phyloP scores from a whole-genome alignment of 106 monocot species.

The Ottelia alismoides region DNA sequence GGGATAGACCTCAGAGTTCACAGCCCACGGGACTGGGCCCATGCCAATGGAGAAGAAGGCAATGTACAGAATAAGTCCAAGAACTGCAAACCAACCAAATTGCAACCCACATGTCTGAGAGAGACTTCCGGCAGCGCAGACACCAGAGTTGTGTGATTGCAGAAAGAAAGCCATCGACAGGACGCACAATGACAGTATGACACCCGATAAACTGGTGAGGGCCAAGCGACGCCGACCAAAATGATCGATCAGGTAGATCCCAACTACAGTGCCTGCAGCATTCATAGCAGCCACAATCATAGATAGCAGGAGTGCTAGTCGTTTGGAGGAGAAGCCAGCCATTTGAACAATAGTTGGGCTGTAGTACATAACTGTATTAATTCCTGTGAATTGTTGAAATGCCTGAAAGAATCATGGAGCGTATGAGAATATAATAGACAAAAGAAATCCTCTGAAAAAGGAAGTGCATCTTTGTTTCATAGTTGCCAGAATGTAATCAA shows the following conservation, averaged over 20 bases:
- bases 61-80: slow-evolving; percentile 81
- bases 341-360: slow-evolving; percentile 98
- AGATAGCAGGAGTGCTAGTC: slow-evolving; percentile 70
- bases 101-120: slow-evolving; percentile 13
- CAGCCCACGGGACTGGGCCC: slow-evolving; percentile 98
- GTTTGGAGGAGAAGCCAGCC: slow-evolving; percentile 97
- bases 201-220: slow-evolving; percentile 55
- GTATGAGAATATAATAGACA: too few species aligned
- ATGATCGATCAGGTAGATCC: slow-evolving; percentile 77
- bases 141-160: slow-evolving; percentile 18
- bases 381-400: slow-evolving; percentile 96
- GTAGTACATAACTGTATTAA: slow-evolving; percentile 99
- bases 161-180: slow-evolving; percentile 58
- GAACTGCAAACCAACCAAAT: slow-evolving; percentile 56
- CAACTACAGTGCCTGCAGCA: slow-evolving; percentile 57
- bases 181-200: slow-evolving; percentile 51
- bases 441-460: too few species aligned
- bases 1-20: slow-evolving; percentile 92
- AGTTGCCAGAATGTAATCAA: too few species aligned
- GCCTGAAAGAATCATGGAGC: slow-evolving; percentile 64
- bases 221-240: slow-evolving; percentile 66
- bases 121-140: slow-evolving; percentile 4
- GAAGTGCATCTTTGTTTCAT: too few species aligned
- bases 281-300: slow-evolving; percentile 80
- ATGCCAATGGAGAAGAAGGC: slow-evolving; percentile 80